Evolutionary conservation across 495 filamentous ascomycete species (phyloP).

Genomic region (Pyronema domesticum): DNA sequence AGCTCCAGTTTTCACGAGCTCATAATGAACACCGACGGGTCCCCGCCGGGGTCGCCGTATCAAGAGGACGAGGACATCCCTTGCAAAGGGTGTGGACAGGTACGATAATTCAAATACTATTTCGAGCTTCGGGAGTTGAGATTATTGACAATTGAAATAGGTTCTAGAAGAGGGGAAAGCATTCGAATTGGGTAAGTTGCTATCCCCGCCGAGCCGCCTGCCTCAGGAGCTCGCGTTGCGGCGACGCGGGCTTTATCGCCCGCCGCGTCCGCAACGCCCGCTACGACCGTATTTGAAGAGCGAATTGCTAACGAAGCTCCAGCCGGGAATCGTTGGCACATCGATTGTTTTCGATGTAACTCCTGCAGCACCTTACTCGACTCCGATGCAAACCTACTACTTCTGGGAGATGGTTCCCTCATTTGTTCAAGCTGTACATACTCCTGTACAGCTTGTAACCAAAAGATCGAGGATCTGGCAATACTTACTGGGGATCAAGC

Average conservation of each 20-base stretch:
- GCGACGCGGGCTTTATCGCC: background rate
- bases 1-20: background rate
- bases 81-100: slow-evolving; percentile 96
- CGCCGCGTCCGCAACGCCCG: background rate
- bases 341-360: slow-evolving; percentile 98
- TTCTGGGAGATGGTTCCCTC: slow-evolving; percentile 91
- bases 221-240: background rate
- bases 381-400: slow-evolving; percentile 91
- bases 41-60: slow-evolving; percentile 52
- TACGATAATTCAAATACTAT: slow-evolving; percentile 42
- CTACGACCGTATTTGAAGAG: background rate
- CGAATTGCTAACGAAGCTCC: slow-evolving; percentile 8
- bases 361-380: slow-evolving; percentile 89
- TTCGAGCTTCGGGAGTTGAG: slow-evolving; percentile 86
- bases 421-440: slow-evolving; percentile 99
- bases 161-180: slow-evolving; percentile 97
- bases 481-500: slow-evolving; percentile 97
- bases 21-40: background rate
- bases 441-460: slow-evolving; percentile 88
- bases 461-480: slow-evolving; percentile 97
- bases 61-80: slow-evolving; percentile 70
- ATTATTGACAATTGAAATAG: slow-evolving; percentile 41
- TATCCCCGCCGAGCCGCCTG: background rate
- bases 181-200: slow-evolving; percentile 77
- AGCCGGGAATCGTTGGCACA: slow-evolving; percentile 98